Conservation (phyloP, 805 yeast species). For the Candida awuae region DNA sequence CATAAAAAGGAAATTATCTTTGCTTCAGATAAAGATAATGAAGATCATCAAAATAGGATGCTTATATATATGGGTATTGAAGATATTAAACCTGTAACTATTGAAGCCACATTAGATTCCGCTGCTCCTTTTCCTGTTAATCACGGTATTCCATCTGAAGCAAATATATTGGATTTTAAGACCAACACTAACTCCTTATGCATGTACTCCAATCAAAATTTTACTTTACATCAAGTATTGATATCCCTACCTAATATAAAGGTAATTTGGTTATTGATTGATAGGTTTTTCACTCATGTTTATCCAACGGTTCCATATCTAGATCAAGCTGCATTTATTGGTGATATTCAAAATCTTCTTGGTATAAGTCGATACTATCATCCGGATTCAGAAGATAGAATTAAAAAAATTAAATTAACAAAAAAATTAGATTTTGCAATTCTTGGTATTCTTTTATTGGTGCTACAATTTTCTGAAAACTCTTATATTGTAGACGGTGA, state of each 20-base stretch:
- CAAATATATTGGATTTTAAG: not conserved
- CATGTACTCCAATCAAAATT: conserved; percentile 13
- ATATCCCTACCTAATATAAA: conserved; percentile 35
- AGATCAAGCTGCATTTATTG: conserved; percentile 31
- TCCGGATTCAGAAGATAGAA: conserved; percentile 27
- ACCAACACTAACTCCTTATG: conserved; percentile 6
- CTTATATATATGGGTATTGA: conserved; percentile 33
- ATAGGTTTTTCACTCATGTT: conserved; percentile 36
- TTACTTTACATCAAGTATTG: conserved; percentile 26
- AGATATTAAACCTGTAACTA: conserved; percentile 29
- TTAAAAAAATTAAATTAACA: conserved; percentile 29
- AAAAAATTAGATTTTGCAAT: conserved; percentile 41
- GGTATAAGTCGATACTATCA: conserved; percentile 24
- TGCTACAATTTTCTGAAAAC: conserved; percentile 37
- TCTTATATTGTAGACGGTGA: conserved; percentile 30
- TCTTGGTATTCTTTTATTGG: conserved; percentile 38
- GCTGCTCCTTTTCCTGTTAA: not conserved
- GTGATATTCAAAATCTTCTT: conserved; percentile 30
- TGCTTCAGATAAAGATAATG: conserved; percentile 9
- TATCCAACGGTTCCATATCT: conserved; percentile 43
- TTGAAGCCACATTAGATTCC: not conserved
- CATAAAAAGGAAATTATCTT: conserved; percentile 13
- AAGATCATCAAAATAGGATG: conserved; percentile 26
- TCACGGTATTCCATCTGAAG: not conserved
- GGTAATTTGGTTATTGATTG: conserved; percentile 38